Base-by-base conservation (phyloP, 257 asterid genomes). In the Rauvolfia tetraphylla region DNA sequence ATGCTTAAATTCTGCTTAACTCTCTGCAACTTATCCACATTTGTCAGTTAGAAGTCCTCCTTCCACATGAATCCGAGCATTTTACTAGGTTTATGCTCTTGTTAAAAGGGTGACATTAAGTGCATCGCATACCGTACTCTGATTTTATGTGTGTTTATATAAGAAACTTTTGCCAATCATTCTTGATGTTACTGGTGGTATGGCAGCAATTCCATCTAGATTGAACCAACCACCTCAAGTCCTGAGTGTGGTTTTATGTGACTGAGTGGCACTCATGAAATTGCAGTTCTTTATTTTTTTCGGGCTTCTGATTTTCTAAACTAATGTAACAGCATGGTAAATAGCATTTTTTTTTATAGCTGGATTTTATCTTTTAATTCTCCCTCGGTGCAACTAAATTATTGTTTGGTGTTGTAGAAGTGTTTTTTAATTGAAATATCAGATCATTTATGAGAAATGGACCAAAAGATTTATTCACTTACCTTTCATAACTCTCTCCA, bases 401-500 rank as follows among this genome's bases (percentile, higher is more conserved):
- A 66, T 22, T 65, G 23, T 27, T 66, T 36, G 27, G 20, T 66
- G 71, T 36, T 10, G 6, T 66, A 66, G 17, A 3, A 34, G 4
- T 66, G 14, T 38, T 20, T 38, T 27, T 67, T 31, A 41, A 22
- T 67, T 18, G 49, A 38, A 67, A 22, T 38, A 20, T 67, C 33
- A 20, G 22, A 38, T 38, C 33, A 38, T 10, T 67, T 36, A 38
- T 38, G 72, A 38, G 49, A 67, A 20, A 34, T 1, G 11, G 72
- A 67, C 38, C 22, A 22, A 56, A 38, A 38, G 68, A 18, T 34
- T 31, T 22, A 8, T 18, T 51, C 38, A 36, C 51, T 38, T 27
- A 71, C 48, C 14, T 9, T 8, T 70, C 54, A 71, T 49, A 69
- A 46, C 6, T 7, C 69, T 74, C 62, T 85, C 68, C 89, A 95